phyloP scores from a whole-genome alignment of 805 yeast genomes.

The Ogataea methanolica region DNA sequence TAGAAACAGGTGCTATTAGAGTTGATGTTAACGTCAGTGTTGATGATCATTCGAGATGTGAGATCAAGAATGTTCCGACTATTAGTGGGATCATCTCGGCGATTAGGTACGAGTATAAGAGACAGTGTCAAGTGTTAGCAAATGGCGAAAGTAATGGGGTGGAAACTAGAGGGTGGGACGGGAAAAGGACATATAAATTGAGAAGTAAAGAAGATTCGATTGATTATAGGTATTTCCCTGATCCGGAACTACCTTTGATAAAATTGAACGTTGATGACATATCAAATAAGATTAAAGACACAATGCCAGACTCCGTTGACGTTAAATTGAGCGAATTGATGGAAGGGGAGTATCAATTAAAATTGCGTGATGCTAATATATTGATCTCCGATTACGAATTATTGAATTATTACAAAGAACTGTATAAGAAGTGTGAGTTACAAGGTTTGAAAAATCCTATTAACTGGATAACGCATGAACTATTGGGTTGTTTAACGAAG shows the following conservation, averaged over 20 bases:
- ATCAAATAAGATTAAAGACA: conserved; percentile 32
- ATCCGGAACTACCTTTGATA: conserved; percentile 75
- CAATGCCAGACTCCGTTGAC: conserved; percentile 63
- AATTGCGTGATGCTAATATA: conserved; percentile 71
- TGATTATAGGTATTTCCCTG: conserved; percentile 94
- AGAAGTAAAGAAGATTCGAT: conserved; percentile 77
- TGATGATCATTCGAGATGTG: conserved; percentile 68
- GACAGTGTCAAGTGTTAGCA: conserved; percentile 57
- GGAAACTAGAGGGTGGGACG: conserved; percentile 95
- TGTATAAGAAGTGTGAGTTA: conserved; percentile 31
- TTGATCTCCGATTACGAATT: conserved; percentile 48
- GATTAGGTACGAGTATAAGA: conserved; percentile 59
- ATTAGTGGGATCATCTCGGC: conserved; percentile 78
- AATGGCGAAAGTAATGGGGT: conserved; percentile 22
- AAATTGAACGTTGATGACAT: conserved; percentile 40
- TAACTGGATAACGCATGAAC: conserved; percentile 81
- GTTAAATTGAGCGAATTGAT: conserved; percentile 41
- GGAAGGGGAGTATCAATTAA: conserved; percentile 49
- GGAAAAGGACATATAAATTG: conserved; percentile 57
- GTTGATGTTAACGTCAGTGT: conserved; percentile 93
- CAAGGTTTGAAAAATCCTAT: conserved; percentile 41
- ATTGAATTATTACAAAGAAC: conserved; percentile 46
- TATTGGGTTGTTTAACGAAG: conserved; percentile 64
- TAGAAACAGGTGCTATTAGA: conserved; percentile 92
- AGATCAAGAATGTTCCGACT: conserved; percentile 84